Conservation (phyloP, 768 basidiomycete species). For the Pleurotus eryngii region DNA sequence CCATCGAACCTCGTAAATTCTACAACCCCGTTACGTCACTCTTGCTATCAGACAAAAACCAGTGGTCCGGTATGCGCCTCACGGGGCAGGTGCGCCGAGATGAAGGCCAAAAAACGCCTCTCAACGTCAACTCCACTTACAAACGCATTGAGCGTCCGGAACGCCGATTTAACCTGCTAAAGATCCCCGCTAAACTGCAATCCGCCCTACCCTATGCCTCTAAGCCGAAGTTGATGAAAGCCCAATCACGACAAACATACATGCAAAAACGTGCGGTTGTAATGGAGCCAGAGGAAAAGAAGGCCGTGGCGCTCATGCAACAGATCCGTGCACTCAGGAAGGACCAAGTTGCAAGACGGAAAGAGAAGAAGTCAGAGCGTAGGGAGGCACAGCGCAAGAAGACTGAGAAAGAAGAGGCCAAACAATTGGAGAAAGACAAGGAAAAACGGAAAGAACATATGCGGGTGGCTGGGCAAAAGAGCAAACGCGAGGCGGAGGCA, state of each 20-base stretch:
- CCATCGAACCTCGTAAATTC: conserved; percentile 90
- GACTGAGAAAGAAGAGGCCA: conserved; percentile 63
- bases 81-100: conserved; percentile 92
- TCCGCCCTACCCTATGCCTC: conserved; percentile 87
- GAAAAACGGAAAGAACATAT: conserved; percentile 77
- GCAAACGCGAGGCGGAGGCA: conserved; percentile 57
- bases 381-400: conserved; percentile 67
- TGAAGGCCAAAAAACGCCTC: conserved; percentile 78
- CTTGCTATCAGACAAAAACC: conserved; percentile 74
- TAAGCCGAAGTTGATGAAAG: conserved; percentile 81
- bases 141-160: conserved; percentile 74
- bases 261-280: conserved; percentile 93
- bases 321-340: conserved; percentile 91
- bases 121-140: conserved; percentile 83
- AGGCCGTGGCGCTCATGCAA: conserved; percentile 85
- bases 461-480: conserved; percentile 68
- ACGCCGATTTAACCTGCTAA: conserved; percentile 88
- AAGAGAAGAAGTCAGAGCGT: conserved; percentile 85
- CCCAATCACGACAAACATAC: conserved; percentile 78
- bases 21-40: conserved; percentile 96
- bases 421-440: conserved; percentile 64
- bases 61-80: conserved; percentile 93
- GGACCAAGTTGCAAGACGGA: conserved; percentile 75
- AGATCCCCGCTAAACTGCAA: conserved; percentile 88
- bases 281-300: conserved; percentile 93